Evolutionary conservation across 306 rosid genomes (phyloP).

Genomic region (Glycyrrhiza uralensis): DNA sequence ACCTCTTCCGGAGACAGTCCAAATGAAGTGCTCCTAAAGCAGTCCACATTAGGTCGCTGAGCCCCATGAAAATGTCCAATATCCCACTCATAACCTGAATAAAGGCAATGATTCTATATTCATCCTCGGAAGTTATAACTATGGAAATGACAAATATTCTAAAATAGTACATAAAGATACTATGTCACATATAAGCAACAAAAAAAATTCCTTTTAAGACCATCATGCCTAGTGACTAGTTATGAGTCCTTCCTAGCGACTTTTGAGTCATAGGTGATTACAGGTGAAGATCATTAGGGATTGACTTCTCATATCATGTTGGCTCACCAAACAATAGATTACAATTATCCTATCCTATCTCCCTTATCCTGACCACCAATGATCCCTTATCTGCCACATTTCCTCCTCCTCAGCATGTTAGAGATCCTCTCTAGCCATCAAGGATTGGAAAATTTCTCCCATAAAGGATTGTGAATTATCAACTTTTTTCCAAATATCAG

Average conservation of each 20-base stretch:
- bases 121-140: conserved; percentile 30
- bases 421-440: too few species aligned
- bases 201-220: neutral
- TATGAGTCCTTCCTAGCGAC: too few species aligned
- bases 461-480: neutral
- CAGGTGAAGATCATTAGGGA: too few species aligned
- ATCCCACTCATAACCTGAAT: conserved; percentile 96
- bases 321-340: too few species aligned
- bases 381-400: too few species aligned
- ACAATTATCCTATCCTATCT: too few species aligned
- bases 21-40: conserved; percentile 92
- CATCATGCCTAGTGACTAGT: too few species aligned
- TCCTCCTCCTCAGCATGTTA: too few species aligned
- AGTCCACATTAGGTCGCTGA: conserved; percentile 76
- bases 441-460: too few species aligned
- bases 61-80: conserved; percentile 86
- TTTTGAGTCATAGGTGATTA: too few species aligned
- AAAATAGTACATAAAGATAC: neutral
- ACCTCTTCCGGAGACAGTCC: conserved; percentile 75
- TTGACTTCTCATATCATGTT: too few species aligned
- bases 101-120: conserved; percentile 31
- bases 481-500: neutral
- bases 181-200: neutral
- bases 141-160: neutral
- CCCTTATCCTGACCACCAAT: too few species aligned